These are phyloP conservation scores for Ustilago vetiveriae DNA, from an alignment of 1,284 basidiomycete genomes.

Conservation along the genomic window DNA sequence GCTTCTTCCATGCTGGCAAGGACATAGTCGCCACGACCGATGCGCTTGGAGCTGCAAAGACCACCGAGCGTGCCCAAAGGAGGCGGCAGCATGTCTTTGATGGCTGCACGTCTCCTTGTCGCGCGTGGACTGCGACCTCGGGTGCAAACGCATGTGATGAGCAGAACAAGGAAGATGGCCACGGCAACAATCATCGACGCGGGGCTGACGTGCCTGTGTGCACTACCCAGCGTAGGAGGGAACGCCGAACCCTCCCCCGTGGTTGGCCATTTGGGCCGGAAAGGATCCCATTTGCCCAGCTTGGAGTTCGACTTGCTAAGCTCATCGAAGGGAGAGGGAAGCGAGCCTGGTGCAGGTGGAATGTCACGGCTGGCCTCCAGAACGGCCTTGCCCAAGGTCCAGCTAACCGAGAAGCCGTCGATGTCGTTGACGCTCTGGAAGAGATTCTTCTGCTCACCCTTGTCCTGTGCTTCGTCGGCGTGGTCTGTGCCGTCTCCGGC, in stretches of 20 bases:
- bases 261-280: conserved; percentile 42
- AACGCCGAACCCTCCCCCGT: conserved; percentile 46
- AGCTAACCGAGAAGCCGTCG: conserved; percentile 89
- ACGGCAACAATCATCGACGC: conserved; percentile 36
- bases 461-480: conserved; percentile 55
- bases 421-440: conserved; percentile 94
- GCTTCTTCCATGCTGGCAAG: conserved; percentile 63
- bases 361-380: conserved; percentile 82
- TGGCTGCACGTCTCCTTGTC: conserved; percentile 33
- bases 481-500: conserved; percentile 57
- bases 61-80: conserved; percentile 49
- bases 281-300: conserved; percentile 44
- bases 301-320: conserved; percentile 36
- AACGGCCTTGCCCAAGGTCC: conserved; percentile 98
- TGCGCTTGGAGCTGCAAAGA: conserved; percentile 35
- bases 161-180: conserved; percentile 37
- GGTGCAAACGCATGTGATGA: conserved; percentile 47
- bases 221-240: conserved; percentile 31
- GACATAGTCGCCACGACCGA: conserved; percentile 54
- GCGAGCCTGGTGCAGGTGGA: conserved; percentile 43
- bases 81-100: conserved; percentile 52
- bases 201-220: conserved; percentile 28
- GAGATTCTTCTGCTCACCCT: conserved; percentile 67
- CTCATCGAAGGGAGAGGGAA: conserved; percentile 42
- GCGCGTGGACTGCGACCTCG: conserved; percentile 48